phyloP scores from a whole-genome alignment of 2,329 filamentous ascomycete species.

The Microdochium trichocladiopsis region DNA sequence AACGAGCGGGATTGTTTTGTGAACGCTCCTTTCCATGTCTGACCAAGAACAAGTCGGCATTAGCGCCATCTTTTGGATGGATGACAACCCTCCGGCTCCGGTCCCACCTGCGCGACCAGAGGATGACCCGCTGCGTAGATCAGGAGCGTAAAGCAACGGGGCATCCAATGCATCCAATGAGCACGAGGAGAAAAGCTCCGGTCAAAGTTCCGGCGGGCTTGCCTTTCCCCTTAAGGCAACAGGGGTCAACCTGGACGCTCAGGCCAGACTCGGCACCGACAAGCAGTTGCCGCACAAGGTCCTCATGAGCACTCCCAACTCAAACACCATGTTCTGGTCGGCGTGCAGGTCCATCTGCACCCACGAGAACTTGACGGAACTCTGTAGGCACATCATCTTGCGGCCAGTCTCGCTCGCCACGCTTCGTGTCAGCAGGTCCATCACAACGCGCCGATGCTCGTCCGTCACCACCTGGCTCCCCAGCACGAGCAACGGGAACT shows the following conservation, averaged over 20 bases:
- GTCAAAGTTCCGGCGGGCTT: no score
- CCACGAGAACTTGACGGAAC: neutral
- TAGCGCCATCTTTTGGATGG: neutral
- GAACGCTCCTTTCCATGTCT: neutral
- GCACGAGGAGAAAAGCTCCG: no score
- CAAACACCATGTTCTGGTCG: neutral
- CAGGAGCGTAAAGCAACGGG: no score
- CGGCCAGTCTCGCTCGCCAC: neutral
- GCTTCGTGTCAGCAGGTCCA: neutral
- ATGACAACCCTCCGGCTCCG: neutral
- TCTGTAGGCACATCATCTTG: neutral
- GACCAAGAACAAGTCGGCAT: neutral
- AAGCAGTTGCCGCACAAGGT: neutral
- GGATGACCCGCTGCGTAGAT: no score
- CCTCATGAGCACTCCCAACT: neutral
- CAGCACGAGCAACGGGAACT: neutral
- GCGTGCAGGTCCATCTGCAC: neutral
- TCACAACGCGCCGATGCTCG: neutral
- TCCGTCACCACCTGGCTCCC: neutral
- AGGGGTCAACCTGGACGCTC: neutral
- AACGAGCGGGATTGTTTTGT: no score
- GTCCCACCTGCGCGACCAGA: no score
- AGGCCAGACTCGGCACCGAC: neutral
- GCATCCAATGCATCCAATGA: no score
- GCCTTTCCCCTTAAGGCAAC: no score